These are phyloP conservation scores for Suillus occidentalis DNA, from an alignment of 768 basidiomycete species.

Conservation along the genomic window DNA sequence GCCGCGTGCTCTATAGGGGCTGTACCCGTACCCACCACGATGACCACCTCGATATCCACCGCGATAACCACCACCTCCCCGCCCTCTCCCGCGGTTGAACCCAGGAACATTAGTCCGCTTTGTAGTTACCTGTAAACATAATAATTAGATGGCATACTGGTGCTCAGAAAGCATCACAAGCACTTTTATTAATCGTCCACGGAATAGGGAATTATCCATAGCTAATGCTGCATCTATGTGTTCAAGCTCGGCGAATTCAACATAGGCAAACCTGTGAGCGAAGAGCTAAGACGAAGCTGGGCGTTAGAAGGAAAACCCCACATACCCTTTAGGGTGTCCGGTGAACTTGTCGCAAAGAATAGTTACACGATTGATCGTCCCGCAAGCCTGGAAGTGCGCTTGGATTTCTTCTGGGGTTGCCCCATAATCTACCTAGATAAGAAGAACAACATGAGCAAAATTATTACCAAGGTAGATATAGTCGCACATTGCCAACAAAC, in stretches of 20 bases:
- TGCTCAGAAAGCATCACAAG: neutral
- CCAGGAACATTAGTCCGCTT: constrained; percentile 97
- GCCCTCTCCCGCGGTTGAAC: constrained; percentile 79
- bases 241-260: constrained; percentile 94
- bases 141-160: constrained; percentile 1
- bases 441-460: constrained; percentile 13
- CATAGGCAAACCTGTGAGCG: constrained; percentile 84
- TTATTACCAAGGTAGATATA: constrained; percentile 5
- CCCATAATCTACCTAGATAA: constrained; percentile 86
- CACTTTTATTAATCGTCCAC: constrained; percentile 90
- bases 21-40: constrained; percentile 51
- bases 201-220: constrained; percentile 95
- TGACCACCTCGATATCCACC: constrained; percentile 64
- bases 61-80: constrained; percentile 62
- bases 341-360: constrained; percentile 99
- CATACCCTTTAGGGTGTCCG: constrained; percentile 96
- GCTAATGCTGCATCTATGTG: constrained; percentile 89
- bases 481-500: constrained; percentile 94
- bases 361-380: constrained; percentile 97
- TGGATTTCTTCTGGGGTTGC: constrained; percentile 99
- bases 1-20: constrained; percentile 65
- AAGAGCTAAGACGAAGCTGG: constrained; percentile 13
- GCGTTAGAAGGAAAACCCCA: constrained; percentile 10
- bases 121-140: constrained; percentile 69
- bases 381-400: constrained; percentile 94